Evolutionary conservation across 2,329 filamentous ascomycete genomes (phyloP), one percentile per base, ranked within the genome.

Genomic region (Paracoccidioides lutzii): DNA sequence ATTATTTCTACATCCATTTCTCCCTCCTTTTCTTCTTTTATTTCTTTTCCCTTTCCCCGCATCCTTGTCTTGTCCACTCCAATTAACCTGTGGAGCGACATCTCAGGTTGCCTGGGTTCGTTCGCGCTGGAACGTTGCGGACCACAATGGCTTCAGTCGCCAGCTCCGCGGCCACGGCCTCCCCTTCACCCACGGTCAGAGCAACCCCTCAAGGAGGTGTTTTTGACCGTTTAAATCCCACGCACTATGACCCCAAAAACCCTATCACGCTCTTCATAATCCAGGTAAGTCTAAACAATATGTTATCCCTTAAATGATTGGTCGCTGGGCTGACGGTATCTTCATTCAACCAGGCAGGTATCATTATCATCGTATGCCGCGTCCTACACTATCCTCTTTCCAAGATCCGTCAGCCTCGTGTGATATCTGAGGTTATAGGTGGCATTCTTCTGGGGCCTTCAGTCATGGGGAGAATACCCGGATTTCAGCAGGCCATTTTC

Each of bases 401-500:
- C 62, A 84, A 83, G 64, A 77, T 93, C 52, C 82, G 85, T 55
- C 88, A 93, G 66, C 88, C 88, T 59, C 82, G 85, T 49, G 88
- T 93, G 61, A 90, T 93, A 63, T 85, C 87, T 52, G 88, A 93
- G 72, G 87, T 93, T 57, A 82, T 91, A 55, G 87, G 85, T n/a
- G 88, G 87, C 54, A 88, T 93, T 65, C 70, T 95, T 41, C 78
- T 95, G 1, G 90, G 90, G 3, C 90, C 90, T 1, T 93, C 90
- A 0, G 86, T 94, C 28, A 85, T 95, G 82, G 89, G 89, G 65
- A 83, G 85, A 53, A 89, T 95, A 28, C 88, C 88, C 0, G 82
- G 84, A 42, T 95, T 95, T 73, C 77, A 81, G 52, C 71, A 76
- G 2, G 76, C 84, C 60, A 91, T 95, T 61, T 95, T 95, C 65